Base-by-base conservation (phyloP, 2,329 filamentous ascomycete species). In the Clonostachys rosea region DNA sequence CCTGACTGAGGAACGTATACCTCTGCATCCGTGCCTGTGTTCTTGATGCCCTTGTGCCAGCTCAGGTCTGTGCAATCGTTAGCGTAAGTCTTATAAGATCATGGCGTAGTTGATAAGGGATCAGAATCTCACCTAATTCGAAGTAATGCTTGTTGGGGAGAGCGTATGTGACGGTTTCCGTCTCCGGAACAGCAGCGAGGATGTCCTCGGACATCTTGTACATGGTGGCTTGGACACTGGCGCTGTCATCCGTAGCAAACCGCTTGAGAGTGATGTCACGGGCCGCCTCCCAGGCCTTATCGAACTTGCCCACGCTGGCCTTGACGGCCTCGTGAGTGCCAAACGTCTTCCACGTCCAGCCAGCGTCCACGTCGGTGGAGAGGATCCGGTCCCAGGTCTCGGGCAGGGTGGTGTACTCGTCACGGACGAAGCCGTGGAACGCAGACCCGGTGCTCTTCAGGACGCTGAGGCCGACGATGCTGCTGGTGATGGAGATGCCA, bases 81-180 rank as follows among this genome's bases (percentile, higher is more conserved):
- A 43, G 17, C n/a, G 17, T 18, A 2, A 17, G 43, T 16, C 11
- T 33, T 9, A 16, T 24, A 16, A 2, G 24, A 24, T 14, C 16
- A 14, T 10, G 40, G 14, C 20, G 14, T 24, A 10, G 8, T 30
- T 30, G 24, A 30, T 30, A 30, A 30, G 9, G 24, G 8, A 16
- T 44, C 14, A 40, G 40, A n/a, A 24, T 48, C 85, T 71, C 73
- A 90, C 84, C 87, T 67, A 97, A 86, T 70, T 97, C 92, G 63
- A 97, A 97, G 73, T 96, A 97, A 71, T 99, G 94, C 75, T 96
- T 97, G 76, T 99, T 99, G 11, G 94, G 94, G 60, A 99, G 76
- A 9, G 86, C 77, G 65, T 96, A 97, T 58, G 86, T 81, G 40
- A 94, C 89, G 18, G 78, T 75, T 41, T 86, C 80, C 18, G 91